Conservation (phyloP, 768 basidiomycete genomes). For the Lentinula lateritia region DNA sequence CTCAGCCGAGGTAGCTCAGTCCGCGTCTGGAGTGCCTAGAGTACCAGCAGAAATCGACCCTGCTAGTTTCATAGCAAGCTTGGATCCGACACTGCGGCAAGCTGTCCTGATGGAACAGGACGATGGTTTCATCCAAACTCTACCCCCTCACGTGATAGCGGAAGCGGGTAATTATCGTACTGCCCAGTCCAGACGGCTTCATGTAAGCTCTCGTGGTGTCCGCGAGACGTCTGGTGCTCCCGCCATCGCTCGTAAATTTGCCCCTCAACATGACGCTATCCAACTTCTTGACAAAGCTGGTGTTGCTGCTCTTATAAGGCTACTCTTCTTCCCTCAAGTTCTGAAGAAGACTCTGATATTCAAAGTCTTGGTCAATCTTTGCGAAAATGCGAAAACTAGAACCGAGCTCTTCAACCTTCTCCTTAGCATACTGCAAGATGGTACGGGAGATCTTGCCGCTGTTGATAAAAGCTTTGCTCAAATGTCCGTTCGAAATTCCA, state of each 20-base stretch:
- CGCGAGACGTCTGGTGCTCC: constrained; percentile 20
- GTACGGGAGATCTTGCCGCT: constrained; percentile 84
- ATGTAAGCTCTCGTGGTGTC: constrained; percentile 17
- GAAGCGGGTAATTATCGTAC: constrained; percentile 69
- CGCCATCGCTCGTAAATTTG: constrained; percentile 39
- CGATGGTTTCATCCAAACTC: constrained; percentile 73
- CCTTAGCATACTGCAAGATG: constrained; percentile 91
- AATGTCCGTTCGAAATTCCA: constrained; percentile 67
- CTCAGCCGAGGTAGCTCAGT: constrained; percentile 30
- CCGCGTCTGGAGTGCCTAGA: constrained; percentile 28
- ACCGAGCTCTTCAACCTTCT: constrained; percentile 92
- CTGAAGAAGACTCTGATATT: constrained; percentile 80
- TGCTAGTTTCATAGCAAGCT: constrained; percentile 85
- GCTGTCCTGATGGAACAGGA: constrained; percentile 89
- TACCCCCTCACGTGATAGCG: constrained; percentile 83
- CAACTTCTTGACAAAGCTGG: constrained; percentile 89
- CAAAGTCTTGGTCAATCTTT: constrained; percentile 89
- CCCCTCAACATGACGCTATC: constrained; percentile 77
- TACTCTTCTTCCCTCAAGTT: constrained; percentile 95
- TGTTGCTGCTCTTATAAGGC: constrained; percentile 82
- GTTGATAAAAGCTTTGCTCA: constrained; percentile 94
- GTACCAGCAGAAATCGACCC: constrained; percentile 75
- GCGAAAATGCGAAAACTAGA: constrained; percentile 90
- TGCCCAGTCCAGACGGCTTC: constrained; percentile 21
- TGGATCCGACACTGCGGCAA: constrained; percentile 85